These are phyloP conservation scores for Clavispora asparagi DNA, from an alignment of 805 yeast genomes.

Conservation along the genomic window DNA sequence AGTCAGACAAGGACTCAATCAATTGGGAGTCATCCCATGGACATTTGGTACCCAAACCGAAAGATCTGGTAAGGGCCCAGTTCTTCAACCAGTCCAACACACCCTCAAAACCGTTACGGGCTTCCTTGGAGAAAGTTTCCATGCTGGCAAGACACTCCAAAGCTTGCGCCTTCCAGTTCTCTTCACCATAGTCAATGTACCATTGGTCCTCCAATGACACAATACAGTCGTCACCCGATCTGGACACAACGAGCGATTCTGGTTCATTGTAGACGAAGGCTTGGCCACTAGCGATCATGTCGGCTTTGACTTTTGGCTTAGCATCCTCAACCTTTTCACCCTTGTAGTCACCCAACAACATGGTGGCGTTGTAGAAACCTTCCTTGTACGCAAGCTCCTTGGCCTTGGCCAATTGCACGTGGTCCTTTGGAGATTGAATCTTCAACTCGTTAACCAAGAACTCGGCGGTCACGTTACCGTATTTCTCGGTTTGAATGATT, in stretches of 20 bases:
- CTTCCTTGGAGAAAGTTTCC: slow-evolving; percentile 78
- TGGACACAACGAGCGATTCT: slow-evolving; percentile 80
- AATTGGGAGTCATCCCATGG: slow-evolving; percentile 96
- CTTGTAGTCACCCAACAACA: slow-evolving; percentile 74
- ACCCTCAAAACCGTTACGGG: slow-evolving; percentile 87
- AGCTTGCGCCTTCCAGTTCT: slow-evolving; percentile 76
- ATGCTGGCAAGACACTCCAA: slow-evolving; percentile 68
- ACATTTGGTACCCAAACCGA: slow-evolving; percentile 88
- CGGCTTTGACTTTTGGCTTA: slow-evolving; percentile 79
- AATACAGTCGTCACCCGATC: slow-evolving; percentile 95
- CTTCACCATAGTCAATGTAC: slow-evolving; percentile 97
- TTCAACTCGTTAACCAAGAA: slow-evolving; percentile 77
- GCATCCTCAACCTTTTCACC: slow-evolving; percentile 92
- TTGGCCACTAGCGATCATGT: slow-evolving; percentile 66
- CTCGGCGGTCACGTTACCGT: slow-evolving; percentile 87
- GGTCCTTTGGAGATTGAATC: slow-evolving; percentile 92
- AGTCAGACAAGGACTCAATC: slow-evolving; percentile 93
- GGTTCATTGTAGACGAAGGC: slow-evolving; percentile 95
- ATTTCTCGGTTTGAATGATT: slow-evolving; percentile 73
- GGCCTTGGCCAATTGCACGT: slow-evolving; percentile 81
- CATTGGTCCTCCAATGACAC: slow-evolving; percentile 98
- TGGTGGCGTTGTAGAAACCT: slow-evolving; percentile 86
- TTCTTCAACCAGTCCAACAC: slow-evolving; percentile 93
- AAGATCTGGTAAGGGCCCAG: slow-evolving; percentile 98
- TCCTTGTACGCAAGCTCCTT: slow-evolving; percentile 95